These are phyloP conservation scores for Lathyrus tuberosus DNA, from an alignment of 306 rosid genomes.

Conservation along the genomic window DNA sequence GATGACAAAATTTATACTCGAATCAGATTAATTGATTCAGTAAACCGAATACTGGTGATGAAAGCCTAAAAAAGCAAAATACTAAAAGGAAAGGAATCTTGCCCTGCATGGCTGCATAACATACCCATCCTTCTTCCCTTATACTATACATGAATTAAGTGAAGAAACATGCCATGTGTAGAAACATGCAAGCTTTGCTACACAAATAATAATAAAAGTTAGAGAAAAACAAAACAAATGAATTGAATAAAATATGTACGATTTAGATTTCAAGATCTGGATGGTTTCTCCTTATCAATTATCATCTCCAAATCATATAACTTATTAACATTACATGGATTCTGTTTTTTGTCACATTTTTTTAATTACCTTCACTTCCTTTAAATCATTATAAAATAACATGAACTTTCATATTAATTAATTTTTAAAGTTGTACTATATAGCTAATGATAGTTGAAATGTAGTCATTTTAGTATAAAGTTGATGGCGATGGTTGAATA, in stretches of 20 bases:
- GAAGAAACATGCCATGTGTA: not conserved
- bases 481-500: too few relatives aligned
- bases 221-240: not conserved
- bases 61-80: too few relatives aligned
- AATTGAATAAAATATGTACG: conserved; percentile 2
- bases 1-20: too few relatives aligned
- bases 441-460: too few relatives aligned
- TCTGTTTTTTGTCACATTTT: not conserved
- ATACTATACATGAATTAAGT: not conserved
- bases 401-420: not conserved
- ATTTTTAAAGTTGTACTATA: too few relatives aligned
- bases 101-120: not conserved
- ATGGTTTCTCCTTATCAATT: conserved; percentile 1
- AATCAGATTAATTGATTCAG: too few relatives aligned
- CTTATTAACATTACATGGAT: not conserved
- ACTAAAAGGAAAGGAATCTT: not conserved
- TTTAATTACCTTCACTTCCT: not conserved
- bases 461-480: too few relatives aligned
- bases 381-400: not conserved
- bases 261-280: conserved; percentile 17
- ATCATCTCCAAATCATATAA: too few relatives aligned
- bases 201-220: not conserved
- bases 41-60: too few relatives aligned
- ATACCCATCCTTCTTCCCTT: conserved; percentile 4
- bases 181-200: conserved; percentile 13